These are phyloP conservation scores for Cercospora citrullina DNA, from an alignment of 2,329 filamentous ascomycete species.

Conservation along the genomic window DNA sequence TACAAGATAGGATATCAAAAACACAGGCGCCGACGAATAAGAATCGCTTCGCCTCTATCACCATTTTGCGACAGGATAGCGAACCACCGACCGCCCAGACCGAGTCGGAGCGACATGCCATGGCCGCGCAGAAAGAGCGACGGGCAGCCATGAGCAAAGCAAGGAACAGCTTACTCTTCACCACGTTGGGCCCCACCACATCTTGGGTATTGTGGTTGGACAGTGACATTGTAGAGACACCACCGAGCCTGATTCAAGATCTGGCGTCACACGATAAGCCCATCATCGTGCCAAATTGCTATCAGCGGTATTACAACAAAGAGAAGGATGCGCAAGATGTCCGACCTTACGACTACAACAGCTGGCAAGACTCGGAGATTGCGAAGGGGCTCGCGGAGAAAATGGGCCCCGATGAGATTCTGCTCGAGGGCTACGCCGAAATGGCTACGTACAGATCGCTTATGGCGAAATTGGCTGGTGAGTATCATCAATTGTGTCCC, in stretches of 20 bases:
- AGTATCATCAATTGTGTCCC: conserved; percentile 27
- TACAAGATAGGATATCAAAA: conserved; percentile 82
- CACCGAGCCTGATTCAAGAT: conserved; percentile 82
- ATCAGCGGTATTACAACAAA: conserved; percentile 71
- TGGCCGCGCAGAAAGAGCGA: conserved; percentile 82
- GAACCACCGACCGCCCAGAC: conserved; percentile 79
- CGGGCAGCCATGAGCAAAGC: conserved; percentile 90
- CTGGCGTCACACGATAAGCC: conserved; percentile 82
- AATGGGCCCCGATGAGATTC: conserved; percentile 88
- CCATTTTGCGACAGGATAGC: conserved; percentile 93
- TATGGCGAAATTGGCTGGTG: conserved; percentile 78
- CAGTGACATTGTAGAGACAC: conserved; percentile 86
- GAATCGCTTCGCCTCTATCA: conserved; percentile 86
- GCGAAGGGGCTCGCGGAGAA: conserved; percentile 72
- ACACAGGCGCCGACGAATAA: conserved; percentile 81
- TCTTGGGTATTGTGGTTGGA: conserved; percentile 98
- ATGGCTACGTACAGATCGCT: conserved; percentile 88
- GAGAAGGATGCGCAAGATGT: conserved; percentile 72
- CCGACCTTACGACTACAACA: conserved; percentile 94
- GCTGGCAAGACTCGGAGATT: conserved; percentile 85
- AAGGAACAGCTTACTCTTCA: conserved; percentile 91
- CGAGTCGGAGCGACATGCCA: conserved; percentile 87
- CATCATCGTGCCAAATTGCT: conserved; percentile 95
- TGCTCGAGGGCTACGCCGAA: conserved; percentile 89
- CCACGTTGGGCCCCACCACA: conserved; percentile 83